Evolutionary conservation across 2,329 filamentous ascomycete species (phyloP), one percentile per base, ranked within the genome.

Genomic region (Acrocalymma vagum): DNA sequence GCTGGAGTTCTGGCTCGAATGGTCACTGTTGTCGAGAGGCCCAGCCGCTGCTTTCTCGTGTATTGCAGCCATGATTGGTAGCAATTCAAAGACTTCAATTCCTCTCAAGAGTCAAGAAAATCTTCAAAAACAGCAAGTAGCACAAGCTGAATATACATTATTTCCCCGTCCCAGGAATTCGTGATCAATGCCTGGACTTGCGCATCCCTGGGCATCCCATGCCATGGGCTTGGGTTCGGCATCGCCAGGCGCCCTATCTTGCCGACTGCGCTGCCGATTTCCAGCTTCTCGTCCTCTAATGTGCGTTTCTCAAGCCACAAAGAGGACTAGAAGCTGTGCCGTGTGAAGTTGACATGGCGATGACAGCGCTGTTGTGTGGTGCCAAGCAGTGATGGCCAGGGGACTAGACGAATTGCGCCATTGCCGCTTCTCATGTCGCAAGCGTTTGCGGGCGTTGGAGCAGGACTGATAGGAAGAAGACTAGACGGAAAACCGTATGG

Each of bases 331-430:
- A 8, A 15, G 27, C 9, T 4, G 22, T 18, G 3, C 18, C 13
- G 23, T 31, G 30, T 11, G 9, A 14, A 16, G 10, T 15, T 15
- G 22, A 13, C n/a, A 18, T 45, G 32, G 22, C 38, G 38, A 29
- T 43, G 38, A 36, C 16, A 40, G 51, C 37, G 33, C 20, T 33
- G 22, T n/a, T n/a, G 16, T 11, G 27, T 26, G 26, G 39, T 9
- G 46, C 48, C 44, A 51, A 52, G 38, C 20, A 18, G 36, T 37
- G 35, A 29, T 22, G 14, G 24, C 27, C 35, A 33, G 45, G 43
- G 40, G 44, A n/a, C 21, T 45, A 33, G 38, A 21, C 25, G 29
- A 37, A 62, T 60, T 42, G 53, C 56, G 58, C 47, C 29, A 59
- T 58, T 30, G 17, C 21, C 14, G 13, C 25, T 40, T 25, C 14